phyloP scores from a whole-genome alignment of 176 grass and related monocot species.

The Pontederia paniculata region DNA sequence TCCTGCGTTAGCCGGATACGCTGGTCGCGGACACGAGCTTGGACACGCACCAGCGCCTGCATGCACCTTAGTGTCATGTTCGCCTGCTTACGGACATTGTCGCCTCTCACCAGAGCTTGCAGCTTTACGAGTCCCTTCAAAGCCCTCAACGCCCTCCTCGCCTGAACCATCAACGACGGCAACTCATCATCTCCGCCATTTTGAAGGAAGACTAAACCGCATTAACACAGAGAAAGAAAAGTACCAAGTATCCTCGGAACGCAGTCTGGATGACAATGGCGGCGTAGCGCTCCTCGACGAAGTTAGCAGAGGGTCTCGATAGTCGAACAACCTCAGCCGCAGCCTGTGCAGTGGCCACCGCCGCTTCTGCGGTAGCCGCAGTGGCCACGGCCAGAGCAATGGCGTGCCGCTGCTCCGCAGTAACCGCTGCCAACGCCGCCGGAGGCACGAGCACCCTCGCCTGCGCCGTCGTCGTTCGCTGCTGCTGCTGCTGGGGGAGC shows the following conservation, averaged over 20 bases:
- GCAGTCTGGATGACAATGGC: conserved; percentile 70
- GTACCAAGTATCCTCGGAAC: conserved; percentile 74
- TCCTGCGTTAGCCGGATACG: conserved; percentile 70
- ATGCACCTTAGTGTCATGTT: conserved; percentile 96
- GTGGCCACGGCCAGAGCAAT: conserved; percentile 66
- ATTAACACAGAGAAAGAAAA: not conserved
- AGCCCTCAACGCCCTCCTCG: conserved; percentile 66
- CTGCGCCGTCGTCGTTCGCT: not conserved
- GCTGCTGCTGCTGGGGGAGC: conserved; percentile 4
- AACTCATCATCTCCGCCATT: not conserved
- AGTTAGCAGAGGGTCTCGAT: conserved; percentile 22
- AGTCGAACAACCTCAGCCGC: conserved; percentile 80
- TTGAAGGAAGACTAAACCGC: not conserved
- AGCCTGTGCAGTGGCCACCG: conserved; percentile 74
- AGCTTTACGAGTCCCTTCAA: conserved; percentile 84
- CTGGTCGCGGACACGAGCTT: conserved; percentile 79
- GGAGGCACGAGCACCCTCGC: not conserved
- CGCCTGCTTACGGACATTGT: conserved; percentile 93
- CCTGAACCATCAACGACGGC: conserved; percentile 11
- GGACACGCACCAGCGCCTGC: conserved; percentile 84
- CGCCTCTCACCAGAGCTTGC: conserved; percentile 84
- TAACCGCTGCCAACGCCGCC: conserved; percentile 17
- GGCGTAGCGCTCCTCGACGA: conserved; percentile 40
- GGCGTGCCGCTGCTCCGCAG: conserved; percentile 56
- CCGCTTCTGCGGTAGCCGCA: conserved; percentile 66